phyloP scores from a whole-genome alignment of 2,329 filamentous ascomycete species.

The Phaeosphaeriaceae sp. region DNA sequence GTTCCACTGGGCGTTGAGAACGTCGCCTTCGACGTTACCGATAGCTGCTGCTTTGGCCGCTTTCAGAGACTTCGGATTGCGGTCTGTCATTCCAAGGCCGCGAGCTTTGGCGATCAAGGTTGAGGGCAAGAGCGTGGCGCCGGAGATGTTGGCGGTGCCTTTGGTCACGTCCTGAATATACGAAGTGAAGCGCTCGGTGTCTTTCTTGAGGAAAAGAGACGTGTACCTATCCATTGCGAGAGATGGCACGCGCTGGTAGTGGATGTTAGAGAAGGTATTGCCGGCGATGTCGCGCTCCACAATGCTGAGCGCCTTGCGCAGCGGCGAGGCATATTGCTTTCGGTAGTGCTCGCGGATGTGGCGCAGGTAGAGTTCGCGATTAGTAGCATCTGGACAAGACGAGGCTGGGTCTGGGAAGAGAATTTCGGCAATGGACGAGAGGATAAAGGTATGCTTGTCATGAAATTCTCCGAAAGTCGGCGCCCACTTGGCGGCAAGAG shows the following conservation, averaged over 20 bases:
- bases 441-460: slow-evolving; percentile 65
- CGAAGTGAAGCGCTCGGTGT: slow-evolving; percentile 56
- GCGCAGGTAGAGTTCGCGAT: slow-evolving; percentile 61
- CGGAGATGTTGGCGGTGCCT: slow-evolving; percentile 61
- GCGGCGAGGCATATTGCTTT: slow-evolving; percentile 55
- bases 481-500: slow-evolving; percentile 68
- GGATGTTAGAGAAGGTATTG: slow-evolving; percentile 58
- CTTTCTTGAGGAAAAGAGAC: slow-evolving; percentile 58
- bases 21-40: slow-evolving; percentile 42
- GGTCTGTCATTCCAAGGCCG: background rate
- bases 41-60: slow-evolving; percentile 13
- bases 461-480: slow-evolving; percentile 63
- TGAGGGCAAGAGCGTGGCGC: slow-evolving; percentile 63
- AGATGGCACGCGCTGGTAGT: slow-evolving; percentile 64
- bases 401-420: slow-evolving; percentile 52
- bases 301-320: slow-evolving; percentile 61
- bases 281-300: slow-evolving; percentile 62
- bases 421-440: slow-evolving; percentile 64
- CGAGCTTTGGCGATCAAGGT: slow-evolving; percentile 51
- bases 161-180: slow-evolving; percentile 59
- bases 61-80: slow-evolving; percentile 1
- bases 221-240: slow-evolving; percentile 64
- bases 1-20: slow-evolving; percentile 63
- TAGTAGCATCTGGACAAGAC: slow-evolving; percentile 39
- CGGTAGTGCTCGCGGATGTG: slow-evolving; percentile 63